A percentile compares a stretch with the other conserved stretches of the same genome.
These are phyloP conservation scores for Tetrahymena malaccensis DNA, from an alignment of 73 alveolate genomes.

Conservation along the genomic window DNA sequence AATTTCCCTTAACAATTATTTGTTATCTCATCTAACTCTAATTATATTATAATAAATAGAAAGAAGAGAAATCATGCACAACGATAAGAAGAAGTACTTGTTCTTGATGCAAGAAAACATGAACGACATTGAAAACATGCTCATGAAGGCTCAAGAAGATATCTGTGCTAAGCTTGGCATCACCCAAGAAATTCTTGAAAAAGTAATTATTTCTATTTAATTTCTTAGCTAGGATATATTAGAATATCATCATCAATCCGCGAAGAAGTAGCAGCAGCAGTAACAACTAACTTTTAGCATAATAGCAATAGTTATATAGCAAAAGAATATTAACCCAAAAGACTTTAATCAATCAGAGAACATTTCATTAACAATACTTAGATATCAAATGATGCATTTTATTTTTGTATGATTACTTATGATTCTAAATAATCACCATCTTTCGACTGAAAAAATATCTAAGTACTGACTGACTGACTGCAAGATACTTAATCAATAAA, in stretches of 20 bases:
- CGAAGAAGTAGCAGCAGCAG: not conserved
- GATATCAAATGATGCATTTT: not conserved
- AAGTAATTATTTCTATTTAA: not conserved
- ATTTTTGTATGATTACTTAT: not conserved
- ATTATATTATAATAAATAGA: not conserved
- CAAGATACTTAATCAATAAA: not conserved
- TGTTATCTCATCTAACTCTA: not conserved
- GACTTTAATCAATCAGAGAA: not conserved
- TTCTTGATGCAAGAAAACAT: constrained; percentile 12
- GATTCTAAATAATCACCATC: not conserved
- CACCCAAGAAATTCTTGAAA: constrained; percentile 22
- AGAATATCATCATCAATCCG: not conserved
- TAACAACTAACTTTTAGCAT: not conserved
- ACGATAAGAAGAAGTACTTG: constrained; percentile 15
- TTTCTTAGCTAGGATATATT: not conserved
- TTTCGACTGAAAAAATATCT: not conserved
- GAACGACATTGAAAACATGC: constrained; percentile 28
- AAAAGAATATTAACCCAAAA: not conserved
- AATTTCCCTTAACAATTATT: not conserved
- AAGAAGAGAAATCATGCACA: constrained; percentile 31
- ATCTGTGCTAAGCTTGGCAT: constrained; percentile 35
- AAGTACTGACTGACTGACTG: not conserved
- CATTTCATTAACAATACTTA: not conserved
- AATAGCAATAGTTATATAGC: not conserved
- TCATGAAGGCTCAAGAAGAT: constrained; percentile 44